phyloP scores from a whole-genome alignment of 164 flowering plant genomes.

The Dillenia suffruticosa region DNA sequence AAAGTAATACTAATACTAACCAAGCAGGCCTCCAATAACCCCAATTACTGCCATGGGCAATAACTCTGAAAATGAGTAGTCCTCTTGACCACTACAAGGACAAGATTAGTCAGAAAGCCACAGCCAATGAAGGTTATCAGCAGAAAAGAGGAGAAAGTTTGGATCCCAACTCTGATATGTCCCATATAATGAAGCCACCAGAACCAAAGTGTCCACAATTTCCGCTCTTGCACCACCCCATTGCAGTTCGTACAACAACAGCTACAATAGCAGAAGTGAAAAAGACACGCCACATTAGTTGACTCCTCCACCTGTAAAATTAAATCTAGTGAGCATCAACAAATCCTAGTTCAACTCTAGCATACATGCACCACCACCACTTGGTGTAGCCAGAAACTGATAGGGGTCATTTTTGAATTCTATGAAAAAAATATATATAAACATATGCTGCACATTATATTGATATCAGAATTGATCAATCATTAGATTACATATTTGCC shows the following conservation, averaged over 20 bases:
- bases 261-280: slow-evolving; percentile 98
- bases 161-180: slow-evolving; percentile 69
- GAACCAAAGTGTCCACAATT: slow-evolving; percentile 98
- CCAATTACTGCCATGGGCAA: slow-evolving; percentile 99
- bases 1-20: slow-evolving; percentile 33
- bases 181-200: slow-evolving; percentile 99
- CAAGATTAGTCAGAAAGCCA: slow-evolving; percentile 3
- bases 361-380: too few species aligned
- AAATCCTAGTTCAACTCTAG: neutral
- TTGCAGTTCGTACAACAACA: slow-evolving; percentile 90
- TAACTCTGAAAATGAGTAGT: slow-evolving; percentile 87
- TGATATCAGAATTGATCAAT: too few species aligned
- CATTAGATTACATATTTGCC: too few species aligned
- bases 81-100: slow-evolving; percentile 83
- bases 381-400: too few species aligned
- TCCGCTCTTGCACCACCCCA: slow-evolving; percentile 97
- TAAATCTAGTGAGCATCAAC: slow-evolving; percentile 1
- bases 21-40: slow-evolving; percentile 94
- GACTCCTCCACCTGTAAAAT: slow-evolving; percentile 96
- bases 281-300: slow-evolving; percentile 99
- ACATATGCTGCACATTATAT: too few species aligned
- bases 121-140: neutral
- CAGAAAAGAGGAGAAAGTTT: slow-evolving; percentile 9
- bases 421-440: too few species aligned
- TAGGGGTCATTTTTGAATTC: too few species aligned